Conservation (phyloP, 2,329 filamentous ascomycete genomes). For the Sclerotinia spermophila region DNA sequence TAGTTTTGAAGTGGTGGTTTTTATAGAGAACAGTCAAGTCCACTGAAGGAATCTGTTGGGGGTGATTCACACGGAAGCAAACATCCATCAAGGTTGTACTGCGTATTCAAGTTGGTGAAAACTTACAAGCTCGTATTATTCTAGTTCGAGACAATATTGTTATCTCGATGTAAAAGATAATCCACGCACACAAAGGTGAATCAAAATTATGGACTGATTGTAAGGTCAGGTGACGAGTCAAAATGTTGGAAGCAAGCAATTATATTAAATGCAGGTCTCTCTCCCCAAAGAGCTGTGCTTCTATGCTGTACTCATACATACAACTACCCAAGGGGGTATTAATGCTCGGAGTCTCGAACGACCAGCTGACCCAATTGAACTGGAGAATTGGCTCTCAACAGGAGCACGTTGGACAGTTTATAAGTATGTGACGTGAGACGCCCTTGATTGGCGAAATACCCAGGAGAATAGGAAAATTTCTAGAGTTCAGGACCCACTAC, state of each 20-base stretch:
- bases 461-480: constrained; percentile 7
- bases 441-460: constrained; percentile 10
- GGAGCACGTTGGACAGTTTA: constrained; percentile 18
- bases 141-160: constrained; percentile 7
- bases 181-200: constrained; percentile 5
- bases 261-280: constrained; percentile 19
- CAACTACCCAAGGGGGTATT: constrained; percentile 13
- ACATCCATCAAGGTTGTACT: constrained; percentile 9
- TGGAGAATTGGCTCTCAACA: constrained; percentile 10
- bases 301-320: constrained; percentile 16
- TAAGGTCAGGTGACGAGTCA: constrained; percentile 19
- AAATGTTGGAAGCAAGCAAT: neutral
- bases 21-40: constrained; percentile 6
- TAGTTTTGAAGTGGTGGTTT: neutral
- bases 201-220: constrained; percentile 10
- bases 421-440: constrained; percentile 20
- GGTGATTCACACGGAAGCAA: neutral
- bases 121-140: constrained; percentile 16
- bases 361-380: constrained; percentile 17
- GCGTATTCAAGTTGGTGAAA: constrained; percentile 5
- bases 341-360: constrained; percentile 16
- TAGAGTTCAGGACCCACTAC: constrained; percentile 5
- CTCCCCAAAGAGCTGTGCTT: constrained; percentile 16
- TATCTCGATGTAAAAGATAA: constrained; percentile 12
- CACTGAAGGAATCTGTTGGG: constrained; percentile 2